A percentile compares a stretch with the other conserved stretches of the same genome.
Conservation (phyloP, 495 filamentous ascomycete species). For the Hypoxylon lienhwacheense region DNA sequence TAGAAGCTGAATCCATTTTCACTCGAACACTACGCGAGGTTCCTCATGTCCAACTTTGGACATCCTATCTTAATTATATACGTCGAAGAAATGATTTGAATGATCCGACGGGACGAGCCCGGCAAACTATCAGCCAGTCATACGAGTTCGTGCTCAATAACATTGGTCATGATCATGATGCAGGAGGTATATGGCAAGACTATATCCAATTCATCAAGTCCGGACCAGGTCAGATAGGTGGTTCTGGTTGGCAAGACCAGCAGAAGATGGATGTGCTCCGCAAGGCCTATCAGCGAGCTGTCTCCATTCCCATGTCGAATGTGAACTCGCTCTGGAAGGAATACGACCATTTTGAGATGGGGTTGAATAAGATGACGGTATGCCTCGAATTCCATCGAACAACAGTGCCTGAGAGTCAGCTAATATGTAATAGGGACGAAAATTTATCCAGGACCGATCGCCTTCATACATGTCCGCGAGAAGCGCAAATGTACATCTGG, state of each 20-base stretch:
- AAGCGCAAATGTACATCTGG: slow-evolving; percentile 76
- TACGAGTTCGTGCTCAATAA: slow-evolving; percentile 91
- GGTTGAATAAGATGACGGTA: slow-evolving; percentile 84
- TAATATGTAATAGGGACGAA: slow-evolving; percentile 67
- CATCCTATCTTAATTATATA: slow-evolving; percentile 90
- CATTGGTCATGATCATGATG: slow-evolving; percentile 88
- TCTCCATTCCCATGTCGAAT: slow-evolving; percentile 77
- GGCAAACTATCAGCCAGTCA: slow-evolving; percentile 73
- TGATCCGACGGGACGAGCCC: slow-evolving; percentile 73
- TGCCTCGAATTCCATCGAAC: slow-evolving; percentile 25
- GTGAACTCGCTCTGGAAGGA: slow-evolving; percentile 91
- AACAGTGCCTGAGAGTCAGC: slow-evolving; percentile 1
- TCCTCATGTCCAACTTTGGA: slow-evolving; percentile 85
- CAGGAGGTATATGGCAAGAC: slow-evolving; percentile 88
- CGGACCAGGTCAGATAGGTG: slow-evolving; percentile 80
- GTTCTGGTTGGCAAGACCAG: slow-evolving; percentile 88
- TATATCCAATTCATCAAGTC: slow-evolving; percentile 88
- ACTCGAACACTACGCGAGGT: slow-evolving; percentile 68
- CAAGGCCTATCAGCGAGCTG: slow-evolving; percentile 87
- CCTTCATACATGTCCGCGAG: slow-evolving; percentile 92
- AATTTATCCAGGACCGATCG: slow-evolving; percentile 88
- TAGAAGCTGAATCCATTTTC: slow-evolving; percentile 79
- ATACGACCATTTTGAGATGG: slow-evolving; percentile 93
- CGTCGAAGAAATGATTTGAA: slow-evolving; percentile 86
- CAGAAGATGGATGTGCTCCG: slow-evolving; percentile 95